Percentiles rank a stretch among this genome's conserved stretches.
Conservation (phyloP, 441 rosid species). For the Syzygium malaccense region DNA sequence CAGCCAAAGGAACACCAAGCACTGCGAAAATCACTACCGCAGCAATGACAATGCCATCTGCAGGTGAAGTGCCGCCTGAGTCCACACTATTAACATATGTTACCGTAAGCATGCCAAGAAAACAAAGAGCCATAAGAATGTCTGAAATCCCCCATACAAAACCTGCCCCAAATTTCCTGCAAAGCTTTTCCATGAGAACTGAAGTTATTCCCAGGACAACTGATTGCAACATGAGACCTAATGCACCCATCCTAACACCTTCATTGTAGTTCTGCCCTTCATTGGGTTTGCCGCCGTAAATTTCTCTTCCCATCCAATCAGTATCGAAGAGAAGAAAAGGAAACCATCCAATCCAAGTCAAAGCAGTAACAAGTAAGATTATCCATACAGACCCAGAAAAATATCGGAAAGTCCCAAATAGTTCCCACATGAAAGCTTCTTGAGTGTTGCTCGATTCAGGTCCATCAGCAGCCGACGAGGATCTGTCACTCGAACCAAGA, state of each 20-base stretch:
- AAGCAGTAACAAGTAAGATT: conserved; percentile 76
- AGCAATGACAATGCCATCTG: conserved; percentile 59
- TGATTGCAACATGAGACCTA: conserved; percentile 91
- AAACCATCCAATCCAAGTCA: conserved; percentile 98
- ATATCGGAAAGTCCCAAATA: conserved; percentile 84
- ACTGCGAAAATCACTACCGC: conserved; percentile 64
- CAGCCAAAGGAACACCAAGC: conserved; percentile 88
- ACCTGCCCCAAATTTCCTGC: conserved; percentile 96
- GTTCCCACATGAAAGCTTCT: conserved; percentile 94
- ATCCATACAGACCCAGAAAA: conserved; percentile 77
- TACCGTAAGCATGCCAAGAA: conserved; percentile 65
- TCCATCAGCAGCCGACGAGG: conserved; percentile 27
- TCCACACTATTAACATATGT: conserved; percentile 46
- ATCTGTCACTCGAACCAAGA: conserved; percentile 26
- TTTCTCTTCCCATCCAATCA: conserved; percentile 98
- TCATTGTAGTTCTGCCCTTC: conserved; percentile 45
- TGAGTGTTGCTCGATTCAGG: conserved; percentile 38
- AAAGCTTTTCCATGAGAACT: conserved; percentile 86
- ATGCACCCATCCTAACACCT: conserved; percentile 90
- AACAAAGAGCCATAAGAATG: conserved; percentile 82
- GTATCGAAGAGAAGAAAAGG: conserved; percentile 94
- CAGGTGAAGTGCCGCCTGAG: conserved; percentile 64
- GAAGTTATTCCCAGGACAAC: conserved; percentile 87
- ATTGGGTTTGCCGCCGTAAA: conserved; percentile 82
- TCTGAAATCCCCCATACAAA: conserved; percentile 86